A percentile compares a stretch with the other conserved stretches of the same genome.
Evolutionary conservation across 108 stramenopile genomes (phyloP).

Genomic region (Cyclostephanos tholiformis): DNA sequence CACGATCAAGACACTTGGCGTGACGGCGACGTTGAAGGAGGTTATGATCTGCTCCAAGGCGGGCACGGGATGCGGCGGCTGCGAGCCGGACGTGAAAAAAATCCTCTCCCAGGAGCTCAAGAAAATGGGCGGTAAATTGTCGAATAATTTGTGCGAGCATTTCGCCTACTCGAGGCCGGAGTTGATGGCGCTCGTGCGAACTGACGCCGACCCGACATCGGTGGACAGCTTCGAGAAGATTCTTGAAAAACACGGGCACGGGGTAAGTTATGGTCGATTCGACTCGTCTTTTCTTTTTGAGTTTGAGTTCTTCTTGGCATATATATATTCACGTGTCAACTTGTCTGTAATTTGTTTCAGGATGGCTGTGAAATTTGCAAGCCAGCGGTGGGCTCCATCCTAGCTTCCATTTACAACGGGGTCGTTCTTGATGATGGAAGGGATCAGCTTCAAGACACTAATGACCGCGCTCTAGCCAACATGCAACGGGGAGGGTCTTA

Average conservation of each 20-base stretch:
- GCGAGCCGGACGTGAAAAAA: conserved; percentile 86
- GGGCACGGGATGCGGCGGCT: conserved; percentile 93
- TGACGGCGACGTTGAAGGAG: conserved; percentile 67
- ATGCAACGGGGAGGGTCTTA: conserved; percentile 96
- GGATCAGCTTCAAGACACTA: conserved; percentile 89
- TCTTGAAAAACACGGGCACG: conserved; percentile 79
- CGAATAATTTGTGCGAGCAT: conserved; percentile 90
- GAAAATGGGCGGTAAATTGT: conserved; percentile 78
- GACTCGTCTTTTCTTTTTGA: background rate
- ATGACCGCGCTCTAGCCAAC: conserved; percentile 91
- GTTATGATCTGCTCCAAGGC: conserved; percentile 88
- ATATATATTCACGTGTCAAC: background rate
- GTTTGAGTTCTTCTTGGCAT: background rate
- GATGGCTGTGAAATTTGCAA: conserved; percentile 94
- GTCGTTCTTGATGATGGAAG: conserved; percentile 76
- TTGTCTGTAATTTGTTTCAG: conserved; percentile 8
- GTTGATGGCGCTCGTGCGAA: conserved; percentile 83
- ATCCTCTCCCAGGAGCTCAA: conserved; percentile 78
- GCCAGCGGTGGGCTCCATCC: conserved; percentile 83
- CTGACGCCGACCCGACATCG: conserved; percentile 63
- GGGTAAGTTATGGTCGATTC: conserved; percentile 34
- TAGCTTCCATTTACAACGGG: conserved; percentile 86
- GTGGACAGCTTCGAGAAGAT: conserved; percentile 88
- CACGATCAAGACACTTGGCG: conserved; percentile 77
- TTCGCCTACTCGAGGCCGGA: conserved; percentile 86